These are phyloP conservation scores for Neoboletus brunneissimus DNA, from an alignment of 768 basidiomycete genomes.

Conservation along the genomic window DNA sequence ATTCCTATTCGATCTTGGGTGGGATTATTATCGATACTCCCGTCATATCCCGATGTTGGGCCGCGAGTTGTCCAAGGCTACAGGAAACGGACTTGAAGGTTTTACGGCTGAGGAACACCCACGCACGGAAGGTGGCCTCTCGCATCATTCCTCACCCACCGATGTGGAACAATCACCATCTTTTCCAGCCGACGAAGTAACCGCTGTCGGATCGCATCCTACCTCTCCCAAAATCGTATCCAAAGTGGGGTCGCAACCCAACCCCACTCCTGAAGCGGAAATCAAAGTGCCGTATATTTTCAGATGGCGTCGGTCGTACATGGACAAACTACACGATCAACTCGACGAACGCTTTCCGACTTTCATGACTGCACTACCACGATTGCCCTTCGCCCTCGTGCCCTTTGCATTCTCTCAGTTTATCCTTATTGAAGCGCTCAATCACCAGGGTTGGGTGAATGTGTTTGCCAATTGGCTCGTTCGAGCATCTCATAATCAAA, in stretches of 20 bases:
- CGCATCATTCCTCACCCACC: not conserved
- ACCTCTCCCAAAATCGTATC: not conserved
- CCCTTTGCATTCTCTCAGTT: constrained; percentile 95
- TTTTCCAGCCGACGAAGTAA: constrained; percentile 3
- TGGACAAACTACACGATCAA: not conserved
- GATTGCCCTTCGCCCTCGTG: constrained; percentile 77
- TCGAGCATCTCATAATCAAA: constrained; percentile 39
- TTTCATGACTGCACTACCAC: constrained; percentile 57
- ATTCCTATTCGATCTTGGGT: constrained; percentile 60
- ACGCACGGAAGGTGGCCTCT: not conserved
- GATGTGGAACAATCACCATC: not conserved
- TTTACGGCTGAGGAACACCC: not conserved
- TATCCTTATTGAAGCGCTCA: constrained; percentile 84
- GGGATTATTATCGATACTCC: constrained; percentile 51
- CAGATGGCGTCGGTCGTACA: not conserved
- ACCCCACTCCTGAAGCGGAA: not conserved
- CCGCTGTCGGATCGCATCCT: not conserved
- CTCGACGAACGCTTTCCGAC: constrained; percentile 60
- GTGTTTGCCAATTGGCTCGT: constrained; percentile 73
- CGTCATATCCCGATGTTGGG: constrained; percentile 25
- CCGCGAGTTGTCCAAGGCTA: not conserved
- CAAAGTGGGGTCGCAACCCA: not conserved
- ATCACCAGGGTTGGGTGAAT: constrained; percentile 82
- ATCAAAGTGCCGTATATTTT: not conserved
- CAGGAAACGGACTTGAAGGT: not conserved